A percentile compares a stretch with the other conserved stretches of the same genome.
phyloP scores from a whole-genome alignment of 2,329 filamentous ascomycete species.

The Hypoxylon sp. region DNA sequence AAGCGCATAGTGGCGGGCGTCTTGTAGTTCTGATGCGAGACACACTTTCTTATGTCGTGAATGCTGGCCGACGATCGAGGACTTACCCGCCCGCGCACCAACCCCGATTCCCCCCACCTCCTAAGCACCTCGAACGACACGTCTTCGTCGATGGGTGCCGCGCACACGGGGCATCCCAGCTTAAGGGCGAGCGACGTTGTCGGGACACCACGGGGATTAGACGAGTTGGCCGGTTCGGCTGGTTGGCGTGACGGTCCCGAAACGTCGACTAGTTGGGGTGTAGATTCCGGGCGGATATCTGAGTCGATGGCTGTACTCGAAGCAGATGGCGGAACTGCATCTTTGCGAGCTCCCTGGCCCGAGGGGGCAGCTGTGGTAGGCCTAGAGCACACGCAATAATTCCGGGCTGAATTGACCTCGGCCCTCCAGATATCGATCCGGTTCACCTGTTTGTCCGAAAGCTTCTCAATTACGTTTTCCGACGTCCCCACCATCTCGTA shows the following conservation, averaged over 20 bases:
- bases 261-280: background rate
- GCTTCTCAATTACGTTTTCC: background rate
- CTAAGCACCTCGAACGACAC: slow-evolving; percentile 35
- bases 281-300: slow-evolving; percentile 9
- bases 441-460: slow-evolving; percentile 41
- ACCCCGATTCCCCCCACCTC: slow-evolving; percentile 23
- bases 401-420: slow-evolving; percentile 59
- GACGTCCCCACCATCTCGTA: slow-evolving; percentile 11
- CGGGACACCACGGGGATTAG: background rate
- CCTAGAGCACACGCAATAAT: slow-evolving; percentile 53
- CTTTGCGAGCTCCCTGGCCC: background rate
- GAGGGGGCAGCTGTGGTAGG: slow-evolving; percentile 42
- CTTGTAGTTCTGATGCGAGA: slow-evolving; percentile 1
- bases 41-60: background rate
- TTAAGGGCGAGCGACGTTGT: background rate
- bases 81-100: slow-evolving; percentile 28
- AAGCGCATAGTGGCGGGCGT: background rate
- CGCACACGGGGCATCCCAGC: slow-evolving; percentile 38
- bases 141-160: slow-evolving; percentile 29
- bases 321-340: background rate
- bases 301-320: slow-evolving; percentile 15
- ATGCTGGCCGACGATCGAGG: slow-evolving; percentile 14
- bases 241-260: background rate
- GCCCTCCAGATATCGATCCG: slow-evolving; percentile 65
- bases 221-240: background rate